A percentile compares a stretch with the other conserved stretches of the same genome.
Conservation (phyloP, 352 stramenopile genomes). For the Pythium phragmitis region DNA sequence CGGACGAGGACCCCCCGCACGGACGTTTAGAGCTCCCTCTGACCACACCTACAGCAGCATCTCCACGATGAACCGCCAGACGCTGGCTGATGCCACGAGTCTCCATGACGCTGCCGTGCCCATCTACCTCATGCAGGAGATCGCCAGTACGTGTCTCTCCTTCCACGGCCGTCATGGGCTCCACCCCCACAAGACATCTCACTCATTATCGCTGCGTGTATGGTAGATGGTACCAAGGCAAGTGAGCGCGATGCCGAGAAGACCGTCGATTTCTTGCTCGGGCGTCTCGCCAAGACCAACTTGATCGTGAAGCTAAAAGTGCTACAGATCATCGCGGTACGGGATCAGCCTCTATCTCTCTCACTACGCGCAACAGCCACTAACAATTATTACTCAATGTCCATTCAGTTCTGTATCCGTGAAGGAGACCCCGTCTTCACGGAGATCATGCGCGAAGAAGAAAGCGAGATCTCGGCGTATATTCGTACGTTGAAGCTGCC, state of each 20-base stretch:
- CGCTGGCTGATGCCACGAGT: slow-evolving; percentile 78
- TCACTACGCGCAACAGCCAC: neutral
- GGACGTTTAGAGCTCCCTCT: neutral
- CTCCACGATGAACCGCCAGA: slow-evolving; percentile 72
- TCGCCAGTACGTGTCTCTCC: slow-evolving; percentile 46
- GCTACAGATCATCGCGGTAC: slow-evolving; percentile 80
- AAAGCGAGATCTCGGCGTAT: slow-evolving; percentile 66
- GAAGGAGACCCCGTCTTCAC: slow-evolving; percentile 64
- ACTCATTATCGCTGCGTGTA: slow-evolving; percentile 9
- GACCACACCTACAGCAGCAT: neutral
- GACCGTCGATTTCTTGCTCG: slow-evolving; percentile 74
- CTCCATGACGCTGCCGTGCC: slow-evolving; percentile 80
- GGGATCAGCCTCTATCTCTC: neutral
- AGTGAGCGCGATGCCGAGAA: slow-evolving; percentile 75
- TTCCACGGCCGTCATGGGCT: neutral
- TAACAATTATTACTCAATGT: neutral
- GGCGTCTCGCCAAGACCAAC: slow-evolving; percentile 77
- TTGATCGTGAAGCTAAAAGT: slow-evolving; percentile 86
- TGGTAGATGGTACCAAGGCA: slow-evolving; percentile 55
- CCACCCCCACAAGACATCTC: neutral
- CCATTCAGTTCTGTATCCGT: slow-evolving; percentile 67
- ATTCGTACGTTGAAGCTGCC: slow-evolving; percentile 47
- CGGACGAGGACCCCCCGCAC: neutral
- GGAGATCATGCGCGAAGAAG: slow-evolving; percentile 61
- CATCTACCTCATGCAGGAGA: slow-evolving; percentile 86